Evolutionary conservation across 805 yeast species (phyloP).

Genomic region (Yamadazyma scolyti): DNA sequence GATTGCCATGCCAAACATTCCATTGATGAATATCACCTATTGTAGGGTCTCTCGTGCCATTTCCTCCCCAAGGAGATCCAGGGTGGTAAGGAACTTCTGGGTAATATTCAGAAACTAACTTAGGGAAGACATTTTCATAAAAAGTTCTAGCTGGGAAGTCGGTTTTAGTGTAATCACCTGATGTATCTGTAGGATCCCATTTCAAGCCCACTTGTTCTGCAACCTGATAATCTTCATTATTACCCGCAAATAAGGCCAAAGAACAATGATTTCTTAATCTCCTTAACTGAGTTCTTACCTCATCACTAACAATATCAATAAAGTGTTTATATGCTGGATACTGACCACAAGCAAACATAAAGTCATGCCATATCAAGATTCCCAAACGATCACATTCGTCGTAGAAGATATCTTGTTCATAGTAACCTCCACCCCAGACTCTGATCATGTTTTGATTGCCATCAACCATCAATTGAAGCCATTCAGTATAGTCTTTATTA

Average conservation of each 20-base stretch:
- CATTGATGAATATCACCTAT: constrained; percentile 52
- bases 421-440: constrained; percentile 51
- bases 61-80: constrained; percentile 50
- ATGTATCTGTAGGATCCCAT: constrained; percentile 21
- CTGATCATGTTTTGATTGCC: constrained; percentile 45
- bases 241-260: constrained; percentile 40
- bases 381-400: constrained; percentile 42
- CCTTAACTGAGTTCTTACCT: constrained; percentile 34
- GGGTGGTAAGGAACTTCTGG: constrained; percentile 36
- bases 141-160: constrained; percentile 41
- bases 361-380: constrained; percentile 52
- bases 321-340: constrained; percentile 44
- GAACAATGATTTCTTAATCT: constrained; percentile 40
- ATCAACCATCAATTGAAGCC: constrained; percentile 30
- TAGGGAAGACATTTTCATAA: constrained; percentile 39
- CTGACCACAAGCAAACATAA: constrained; percentile 56
- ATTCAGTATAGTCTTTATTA: constrained; percentile 30
- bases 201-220: constrained; percentile 33
- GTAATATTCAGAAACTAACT: constrained; percentile 18
- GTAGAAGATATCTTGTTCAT: constrained; percentile 41
- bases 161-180: constrained; percentile 27
- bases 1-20: constrained; percentile 54
- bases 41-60: constrained; percentile 19
- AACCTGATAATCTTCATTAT: constrained; percentile 46
- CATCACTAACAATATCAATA: constrained; percentile 29